Percentiles rank a stretch among this genome's conserved stretches.
These are phyloP conservation scores for Zoysia pacifica DNA, from an alignment of 176 grass and related monocot species.

Conservation along the genomic window DNA sequence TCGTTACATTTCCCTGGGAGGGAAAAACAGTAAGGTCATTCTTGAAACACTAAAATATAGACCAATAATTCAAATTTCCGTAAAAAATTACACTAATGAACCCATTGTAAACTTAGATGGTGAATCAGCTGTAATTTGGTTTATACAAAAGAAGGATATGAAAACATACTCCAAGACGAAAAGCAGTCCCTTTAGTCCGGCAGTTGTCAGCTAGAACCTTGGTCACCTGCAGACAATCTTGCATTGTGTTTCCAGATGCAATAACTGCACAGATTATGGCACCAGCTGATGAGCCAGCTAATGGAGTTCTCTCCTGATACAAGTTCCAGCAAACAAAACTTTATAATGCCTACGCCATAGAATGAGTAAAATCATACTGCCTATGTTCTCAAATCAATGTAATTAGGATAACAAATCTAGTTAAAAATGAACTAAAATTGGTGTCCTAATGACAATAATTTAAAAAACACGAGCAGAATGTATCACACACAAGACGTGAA, in stretches of 20 bases:
- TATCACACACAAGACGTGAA: no score
- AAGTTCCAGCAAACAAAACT: neutral
- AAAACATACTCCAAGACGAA: slow-evolving; percentile 82
- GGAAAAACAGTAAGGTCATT: slow-evolving; percentile 4
- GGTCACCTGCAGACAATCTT: slow-evolving; percentile 75
- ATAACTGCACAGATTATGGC: slow-evolving; percentile 97
- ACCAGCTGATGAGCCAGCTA: slow-evolving; percentile 97
- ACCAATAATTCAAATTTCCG: neutral
- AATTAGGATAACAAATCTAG: no score
- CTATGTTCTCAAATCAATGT: no score
- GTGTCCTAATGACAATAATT: no score
- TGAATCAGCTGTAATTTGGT: neutral
- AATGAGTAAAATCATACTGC: no score
- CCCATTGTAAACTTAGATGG: neutral
- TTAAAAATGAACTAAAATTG: no score
- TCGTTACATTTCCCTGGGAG: neutral
- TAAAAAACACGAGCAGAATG: no score
- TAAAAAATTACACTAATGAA: neutral
- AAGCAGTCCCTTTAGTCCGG: slow-evolving; percentile 80
- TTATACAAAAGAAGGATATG: neutral
- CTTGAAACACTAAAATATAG: slow-evolving; percentile 11
- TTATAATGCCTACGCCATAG: no score
- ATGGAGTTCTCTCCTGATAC: slow-evolving; percentile 81
- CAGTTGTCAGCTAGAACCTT: slow-evolving; percentile 85
- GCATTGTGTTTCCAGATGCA: slow-evolving; percentile 86